phyloP scores from a whole-genome alignment of 805 yeast species.

The Starmera caribaea region DNA sequence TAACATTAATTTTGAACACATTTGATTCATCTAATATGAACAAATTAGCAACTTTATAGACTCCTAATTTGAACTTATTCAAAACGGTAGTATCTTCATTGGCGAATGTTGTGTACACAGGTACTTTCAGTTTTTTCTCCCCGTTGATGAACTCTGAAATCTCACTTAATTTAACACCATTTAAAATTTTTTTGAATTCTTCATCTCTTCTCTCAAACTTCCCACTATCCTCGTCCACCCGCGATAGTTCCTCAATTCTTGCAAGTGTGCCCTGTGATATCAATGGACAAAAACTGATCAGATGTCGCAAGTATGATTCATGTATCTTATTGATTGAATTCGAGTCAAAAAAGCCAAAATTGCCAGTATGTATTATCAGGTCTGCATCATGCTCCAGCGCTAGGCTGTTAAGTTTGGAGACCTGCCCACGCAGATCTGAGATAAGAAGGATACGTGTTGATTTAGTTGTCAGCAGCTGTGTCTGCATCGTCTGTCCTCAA shows the following conservation, averaged over 20 bases:
- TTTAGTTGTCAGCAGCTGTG: no score
- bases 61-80: slow-evolving; percentile 48
- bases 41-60: slow-evolving; percentile 45
- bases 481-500: neutral
- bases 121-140: slow-evolving; percentile 33
- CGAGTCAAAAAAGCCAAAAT: slow-evolving; percentile 65
- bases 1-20: slow-evolving; percentile 28
- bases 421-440: slow-evolving; percentile 49
- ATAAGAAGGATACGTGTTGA: slow-evolving; percentile 31
- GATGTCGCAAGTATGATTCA: slow-evolving; percentile 50
- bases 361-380: slow-evolving; percentile 62
- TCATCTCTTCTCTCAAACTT: slow-evolving; percentile 18
- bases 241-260: slow-evolving; percentile 40
- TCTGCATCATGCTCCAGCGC: slow-evolving; percentile 39
- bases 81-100: slow-evolving; percentile 67
- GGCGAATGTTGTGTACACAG: slow-evolving; percentile 73
- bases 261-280: slow-evolving; percentile 38
- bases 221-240: slow-evolving; percentile 24
- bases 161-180: slow-evolving; percentile 37
- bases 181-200: slow-evolving; percentile 25
- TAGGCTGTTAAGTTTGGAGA: slow-evolving; percentile 38
- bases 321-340: slow-evolving; percentile 44
- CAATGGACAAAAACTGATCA: slow-evolving; percentile 57
- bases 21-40: slow-evolving; percentile 50
- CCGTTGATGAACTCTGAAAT: slow-evolving; percentile 39